Evolutionary conservation across 805 yeast genomes (phyloP).

Genomic region (Zygosaccharomyces bailii): DNA sequence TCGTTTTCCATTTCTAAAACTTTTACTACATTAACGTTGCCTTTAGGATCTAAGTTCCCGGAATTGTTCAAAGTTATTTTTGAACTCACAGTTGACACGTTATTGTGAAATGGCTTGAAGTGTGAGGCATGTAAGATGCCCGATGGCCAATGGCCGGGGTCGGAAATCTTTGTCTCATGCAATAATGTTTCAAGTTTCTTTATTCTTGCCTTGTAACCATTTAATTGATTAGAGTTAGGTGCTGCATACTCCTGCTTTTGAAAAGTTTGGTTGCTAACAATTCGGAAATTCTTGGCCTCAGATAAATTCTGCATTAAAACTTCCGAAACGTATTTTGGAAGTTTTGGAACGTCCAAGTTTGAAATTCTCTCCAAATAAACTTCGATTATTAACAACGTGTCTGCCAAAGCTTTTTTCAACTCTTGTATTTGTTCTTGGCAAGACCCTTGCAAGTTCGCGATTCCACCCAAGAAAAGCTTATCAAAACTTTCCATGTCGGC

Average conservation of each 20-base stretch:
- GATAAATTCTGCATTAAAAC: constrained; percentile 40
- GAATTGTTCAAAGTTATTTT: constrained; percentile 13
- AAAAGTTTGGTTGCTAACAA: constrained; percentile 2
- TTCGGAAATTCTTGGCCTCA: constrained; percentile 16
- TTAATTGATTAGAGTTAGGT: constrained; percentile 40
- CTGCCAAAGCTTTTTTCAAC: constrained; percentile 1
- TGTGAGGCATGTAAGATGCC: constrained; percentile 35
- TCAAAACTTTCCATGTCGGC: constrained; percentile 11
- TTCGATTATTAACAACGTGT: constrained; percentile 32
- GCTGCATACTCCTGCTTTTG: constrained; percentile 2
- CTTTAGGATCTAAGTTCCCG: constrained; percentile 5
- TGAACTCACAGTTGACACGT: constrained; percentile 16
- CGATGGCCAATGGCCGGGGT: constrained; percentile 46
- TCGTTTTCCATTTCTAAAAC: constrained; percentile 13
- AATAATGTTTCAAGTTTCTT: constrained; percentile 71
- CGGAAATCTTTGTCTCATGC: constrained; percentile 66
- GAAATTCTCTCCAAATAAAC: constrained; percentile 40
- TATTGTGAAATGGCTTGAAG: constrained; percentile 16
- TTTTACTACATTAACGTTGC: constrained; percentile 4
- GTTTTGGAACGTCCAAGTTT: constrained; percentile 29
- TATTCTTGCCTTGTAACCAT: constrained; percentile 68
- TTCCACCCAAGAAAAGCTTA: constrained; percentile 2
- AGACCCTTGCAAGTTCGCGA: neutral
- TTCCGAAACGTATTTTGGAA: constrained; percentile 36
- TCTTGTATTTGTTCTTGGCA: constrained; percentile 1